Percentiles rank a stretch among this genome's conserved stretches.
These are phyloP conservation scores for Polyporus tsugae DNA, from an alignment of 1,284 basidiomycete species.

Conservation along the genomic window DNA sequence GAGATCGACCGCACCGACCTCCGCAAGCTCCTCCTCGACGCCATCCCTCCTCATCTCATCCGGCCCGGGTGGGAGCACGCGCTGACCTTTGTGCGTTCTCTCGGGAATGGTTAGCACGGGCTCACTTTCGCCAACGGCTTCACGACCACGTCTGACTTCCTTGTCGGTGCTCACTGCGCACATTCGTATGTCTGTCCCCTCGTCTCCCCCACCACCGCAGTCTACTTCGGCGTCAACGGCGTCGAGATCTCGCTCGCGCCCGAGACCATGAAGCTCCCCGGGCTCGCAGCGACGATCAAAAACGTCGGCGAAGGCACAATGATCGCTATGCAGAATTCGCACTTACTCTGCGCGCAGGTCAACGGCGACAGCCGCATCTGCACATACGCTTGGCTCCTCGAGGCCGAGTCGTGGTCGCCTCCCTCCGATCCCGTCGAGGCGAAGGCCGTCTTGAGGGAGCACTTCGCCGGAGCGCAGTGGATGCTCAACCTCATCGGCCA, in stretches of 20 bases:
- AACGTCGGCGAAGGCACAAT: slow-evolving; percentile 16
- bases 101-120: not conserved
- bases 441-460: slow-evolving; percentile 8
- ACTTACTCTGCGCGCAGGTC: slow-evolving; percentile 10
- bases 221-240: slow-evolving; percentile 19
- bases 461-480: slow-evolving; percentile 12
- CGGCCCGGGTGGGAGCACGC: slow-evolving; percentile 4
- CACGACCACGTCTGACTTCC: slow-evolving; percentile 30
- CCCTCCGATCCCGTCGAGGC: slow-evolving; percentile 20
- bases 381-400: slow-evolving; percentile 18
- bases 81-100: not conserved
- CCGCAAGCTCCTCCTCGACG: slow-evolving; percentile 4
- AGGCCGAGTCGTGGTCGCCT: slow-evolving; percentile 15
- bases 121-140: slow-evolving; percentile 1
- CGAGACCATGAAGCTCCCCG: not conserved
- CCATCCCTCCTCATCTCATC: not conserved
- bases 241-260: slow-evolving; percentile 20
- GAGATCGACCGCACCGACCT: slow-evolving; percentile 2
- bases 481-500: slow-evolving; percentile 16
- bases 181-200: slow-evolving; percentile 49
- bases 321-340: slow-evolving; percentile 13
- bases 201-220: slow-evolving; percentile 16
- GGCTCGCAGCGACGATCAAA: slow-evolving; percentile 17
- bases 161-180: slow-evolving; percentile 59
- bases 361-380: slow-evolving; percentile 22